These are phyloP conservation scores for Ruellia speciosa DNA, from an alignment of 305 asterid genomes.

Conservation along the genomic window DNA sequence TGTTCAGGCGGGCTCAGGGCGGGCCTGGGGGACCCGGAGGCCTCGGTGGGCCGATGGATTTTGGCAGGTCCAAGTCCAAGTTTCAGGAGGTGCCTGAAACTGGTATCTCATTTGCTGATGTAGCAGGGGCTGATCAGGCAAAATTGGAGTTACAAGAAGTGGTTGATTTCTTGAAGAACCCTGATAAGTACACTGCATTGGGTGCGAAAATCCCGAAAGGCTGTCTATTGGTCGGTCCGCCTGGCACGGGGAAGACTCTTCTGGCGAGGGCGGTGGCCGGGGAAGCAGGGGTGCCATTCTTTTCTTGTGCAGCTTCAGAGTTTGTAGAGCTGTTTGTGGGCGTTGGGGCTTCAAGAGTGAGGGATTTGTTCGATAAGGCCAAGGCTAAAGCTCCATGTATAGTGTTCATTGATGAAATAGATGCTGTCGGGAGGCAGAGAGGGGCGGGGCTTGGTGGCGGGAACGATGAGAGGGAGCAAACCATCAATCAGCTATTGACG, in stretches of 20 bases:
- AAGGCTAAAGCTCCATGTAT: slow-evolving; percentile 61
- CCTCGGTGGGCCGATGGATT: slow-evolving; percentile 53
- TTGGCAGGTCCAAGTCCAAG: slow-evolving; percentile 52
- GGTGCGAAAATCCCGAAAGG: slow-evolving; percentile 61
- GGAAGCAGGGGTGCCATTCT: slow-evolving; percentile 57
- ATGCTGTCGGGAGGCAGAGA: slow-evolving; percentile 65
- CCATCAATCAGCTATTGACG: slow-evolving; percentile 59
- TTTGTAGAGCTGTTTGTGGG: slow-evolving; percentile 65
- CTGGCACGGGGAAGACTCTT: slow-evolving; percentile 66
- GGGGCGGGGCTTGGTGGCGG: slow-evolving; percentile 60
- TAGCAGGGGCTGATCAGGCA: slow-evolving; percentile 59
- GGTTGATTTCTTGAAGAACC: slow-evolving; percentile 57
- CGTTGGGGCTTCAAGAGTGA: slow-evolving; percentile 64
- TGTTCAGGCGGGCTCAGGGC: slow-evolving; percentile 49
- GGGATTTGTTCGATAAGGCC: slow-evolving; percentile 64
- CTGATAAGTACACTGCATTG: slow-evolving; percentile 53
- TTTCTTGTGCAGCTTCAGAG: slow-evolving; percentile 59
- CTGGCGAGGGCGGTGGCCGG: slow-evolving; percentile 61
- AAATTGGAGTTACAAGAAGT: slow-evolving; percentile 51
- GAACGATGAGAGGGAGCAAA: slow-evolving; percentile 66
- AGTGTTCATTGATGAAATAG: slow-evolving; percentile 64
- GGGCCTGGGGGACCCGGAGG: slow-evolving; percentile 60
- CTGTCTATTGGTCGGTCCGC: slow-evolving; percentile 54
- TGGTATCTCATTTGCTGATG: slow-evolving; percentile 49
- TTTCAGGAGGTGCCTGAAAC: slow-evolving; percentile 58